These are phyloP conservation scores for Mycena latifolia DNA, from an alignment of 768 basidiomycete genomes.

Conservation along the genomic window DNA sequence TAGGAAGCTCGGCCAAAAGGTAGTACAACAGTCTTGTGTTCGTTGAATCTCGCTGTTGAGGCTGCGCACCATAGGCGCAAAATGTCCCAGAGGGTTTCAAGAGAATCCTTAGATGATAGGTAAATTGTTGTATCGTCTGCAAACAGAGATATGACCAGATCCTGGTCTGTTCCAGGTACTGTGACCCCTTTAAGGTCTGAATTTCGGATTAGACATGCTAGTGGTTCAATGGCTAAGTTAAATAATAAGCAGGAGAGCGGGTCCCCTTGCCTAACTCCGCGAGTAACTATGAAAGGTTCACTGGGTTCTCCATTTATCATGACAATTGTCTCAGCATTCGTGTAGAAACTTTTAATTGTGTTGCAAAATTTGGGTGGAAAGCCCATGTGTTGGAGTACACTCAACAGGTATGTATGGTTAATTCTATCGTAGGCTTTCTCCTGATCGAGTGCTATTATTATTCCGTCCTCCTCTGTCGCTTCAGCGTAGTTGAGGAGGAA, in stretches of 20 bases:
- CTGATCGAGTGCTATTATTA: not conserved
- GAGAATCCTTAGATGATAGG: not conserved
- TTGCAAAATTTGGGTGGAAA: too few species aligned
- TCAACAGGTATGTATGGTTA: slow-evolving; percentile 1
- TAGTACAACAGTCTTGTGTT: too few species aligned
- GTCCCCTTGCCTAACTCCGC: not conserved
- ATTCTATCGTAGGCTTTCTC: not conserved
- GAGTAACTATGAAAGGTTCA: not conserved
- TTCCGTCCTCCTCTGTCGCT: not conserved
- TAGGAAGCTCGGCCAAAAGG: too few species aligned
- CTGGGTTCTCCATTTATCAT: slow-evolving; percentile 2
- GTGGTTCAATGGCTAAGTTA: too few species aligned
- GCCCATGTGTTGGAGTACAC: not conserved
- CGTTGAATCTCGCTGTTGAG: too few species aligned
- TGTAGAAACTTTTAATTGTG: not conserved
- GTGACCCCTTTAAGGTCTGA: not conserved
- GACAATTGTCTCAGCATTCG: slow-evolving; percentile 5
- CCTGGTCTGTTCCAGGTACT: not conserved
- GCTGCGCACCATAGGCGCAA: too few species aligned
- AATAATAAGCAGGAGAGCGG: not conserved
- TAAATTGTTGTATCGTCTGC: not conserved
- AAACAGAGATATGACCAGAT: not conserved
- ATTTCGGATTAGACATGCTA: slow-evolving; percentile 5
- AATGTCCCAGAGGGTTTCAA: slow-evolving; percentile 31
- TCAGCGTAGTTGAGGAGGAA: slow-evolving; percentile 4